phyloP scores from a whole-genome alignment of 768 basidiomycete genomes.

The Tulasnella sp. region DNA sequence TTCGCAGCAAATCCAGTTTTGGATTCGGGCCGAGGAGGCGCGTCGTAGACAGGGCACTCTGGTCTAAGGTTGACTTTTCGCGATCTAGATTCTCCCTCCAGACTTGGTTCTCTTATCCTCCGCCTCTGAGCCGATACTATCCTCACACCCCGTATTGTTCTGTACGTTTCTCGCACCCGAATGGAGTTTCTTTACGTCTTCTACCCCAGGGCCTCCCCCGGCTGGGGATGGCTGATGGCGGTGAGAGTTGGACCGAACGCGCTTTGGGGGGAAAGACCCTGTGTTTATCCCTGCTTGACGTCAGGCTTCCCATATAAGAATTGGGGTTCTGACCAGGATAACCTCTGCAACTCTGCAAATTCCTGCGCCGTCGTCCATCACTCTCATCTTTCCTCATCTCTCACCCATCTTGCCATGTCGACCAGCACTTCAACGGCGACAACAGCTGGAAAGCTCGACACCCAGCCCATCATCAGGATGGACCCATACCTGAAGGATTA shows the following conservation, averaged over 20 bases:
- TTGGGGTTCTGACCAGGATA: background rate
- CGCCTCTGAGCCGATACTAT: background rate
- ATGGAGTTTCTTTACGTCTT: background rate
- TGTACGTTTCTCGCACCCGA: background rate
- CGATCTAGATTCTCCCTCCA: background rate
- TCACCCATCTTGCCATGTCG: background rate
- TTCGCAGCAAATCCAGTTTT: conserved; percentile 32
- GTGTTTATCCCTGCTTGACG: background rate
- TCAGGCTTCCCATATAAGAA: background rate
- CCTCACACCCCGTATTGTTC: background rate
- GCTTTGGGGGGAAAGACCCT: background rate
- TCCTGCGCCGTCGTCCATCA: background rate
- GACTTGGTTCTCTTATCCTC: background rate
- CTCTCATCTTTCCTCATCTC: background rate
- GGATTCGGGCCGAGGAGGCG: conserved; percentile 32
- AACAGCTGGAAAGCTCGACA: conserved; percentile 30
- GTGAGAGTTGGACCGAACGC: background rate
- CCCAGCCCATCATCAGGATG: conserved; percentile 45
- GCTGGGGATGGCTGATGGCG: background rate
- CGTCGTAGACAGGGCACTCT: conserved; percentile 14
- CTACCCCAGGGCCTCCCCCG: background rate
- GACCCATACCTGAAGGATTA: conserved; percentile 71
- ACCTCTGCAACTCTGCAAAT: background rate
- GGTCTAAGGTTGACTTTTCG: background rate
- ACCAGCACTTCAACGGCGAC: background rate